Evolutionary conservation across 257 asterid species (phyloP), one percentile per base, ranked within the genome.

Genomic region (Cordia subcordata): DNA sequence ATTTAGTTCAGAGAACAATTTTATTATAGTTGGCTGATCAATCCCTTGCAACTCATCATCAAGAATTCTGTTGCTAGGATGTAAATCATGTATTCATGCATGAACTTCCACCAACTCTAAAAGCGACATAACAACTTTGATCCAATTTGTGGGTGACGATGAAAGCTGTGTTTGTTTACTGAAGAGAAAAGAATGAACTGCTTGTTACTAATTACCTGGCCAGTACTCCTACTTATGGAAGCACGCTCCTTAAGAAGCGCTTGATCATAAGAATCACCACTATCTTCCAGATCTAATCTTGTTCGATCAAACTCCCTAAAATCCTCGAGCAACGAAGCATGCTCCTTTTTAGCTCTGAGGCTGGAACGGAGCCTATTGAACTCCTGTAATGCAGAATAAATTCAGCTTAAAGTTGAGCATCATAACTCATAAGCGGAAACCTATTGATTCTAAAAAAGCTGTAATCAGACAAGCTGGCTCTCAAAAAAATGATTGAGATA

Each of bases 241-340:
- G 87, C 95, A 67, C 90, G 96, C 77, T 92, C 98, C 69, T 82
- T 86, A 57, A 92, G 82, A 54, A 88, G 83, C 42, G 93, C 80
- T 71, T 85, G 94, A 11, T 92, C 96, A 63, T 92, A 62, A 65
- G 94, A 88, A 76, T 93, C 87, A 64, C 82, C 82, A 62, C 90
- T 93, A 49, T 92, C 98, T 86, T 92, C 98, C 64, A 88, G 77
- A 82, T 92, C 96, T 75, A 92, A 81, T 77, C 95, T 81, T 65
- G 92, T 71, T 49, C 95, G 85, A 67, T 92, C 98, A 46, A 92
- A 92, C 85, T 92, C 98, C 83, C 95, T 82, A 74, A 92, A 92
- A 76, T 88, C 96, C 58, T 88, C 98, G 45, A 92, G 98, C 72
- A 92, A 75, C 45, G 95, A 88, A 19, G 96, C 96, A 53, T 92